Percentiles rank a stretch among this genome's conserved stretches.
phyloP scores from a whole-genome alignment of 2,329 filamentous ascomycete genomes.

The Aotearoamyces nothofagi region DNA sequence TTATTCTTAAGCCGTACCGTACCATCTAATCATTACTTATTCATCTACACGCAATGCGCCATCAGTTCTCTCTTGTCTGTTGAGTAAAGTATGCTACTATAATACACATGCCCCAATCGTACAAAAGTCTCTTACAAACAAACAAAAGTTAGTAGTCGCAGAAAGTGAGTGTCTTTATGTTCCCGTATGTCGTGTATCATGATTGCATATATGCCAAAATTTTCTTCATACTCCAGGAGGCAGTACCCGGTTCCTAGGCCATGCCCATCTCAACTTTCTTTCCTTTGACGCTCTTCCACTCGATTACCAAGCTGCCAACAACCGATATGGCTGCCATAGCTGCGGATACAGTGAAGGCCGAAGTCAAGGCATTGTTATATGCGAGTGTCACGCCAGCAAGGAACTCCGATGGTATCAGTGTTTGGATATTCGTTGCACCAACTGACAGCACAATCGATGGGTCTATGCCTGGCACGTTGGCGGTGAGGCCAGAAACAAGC shows the following conservation, averaged over 20 bases:
- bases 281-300: slow-evolving; percentile 38
- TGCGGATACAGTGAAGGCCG: slow-evolving; percentile 38
- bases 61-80: no score
- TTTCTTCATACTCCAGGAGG: no score
- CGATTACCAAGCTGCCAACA: slow-evolving; percentile 25
- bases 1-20: no score
- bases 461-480: slow-evolving; percentile 26
- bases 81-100: no score
- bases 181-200: no score
- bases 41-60: no score
- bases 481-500: slow-evolving; percentile 19
- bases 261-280: slow-evolving; percentile 18
- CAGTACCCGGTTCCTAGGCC: slow-evolving; percentile 11
- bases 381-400: slow-evolving; percentile 38
- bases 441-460: slow-evolving; percentile 26
- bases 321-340: slow-evolving; percentile 31
- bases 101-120: no score
- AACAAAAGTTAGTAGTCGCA: no score
- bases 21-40: no score
- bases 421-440: slow-evolving; percentile 45
- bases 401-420: slow-evolving; percentile 31
- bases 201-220: no score
- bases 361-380: slow-evolving; percentile 38
- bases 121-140: no score
- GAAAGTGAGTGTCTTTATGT: no score